Evolutionary conservation across 345 rosid genomes (phyloP).

Genomic region (Adansonia digitata): DNA sequence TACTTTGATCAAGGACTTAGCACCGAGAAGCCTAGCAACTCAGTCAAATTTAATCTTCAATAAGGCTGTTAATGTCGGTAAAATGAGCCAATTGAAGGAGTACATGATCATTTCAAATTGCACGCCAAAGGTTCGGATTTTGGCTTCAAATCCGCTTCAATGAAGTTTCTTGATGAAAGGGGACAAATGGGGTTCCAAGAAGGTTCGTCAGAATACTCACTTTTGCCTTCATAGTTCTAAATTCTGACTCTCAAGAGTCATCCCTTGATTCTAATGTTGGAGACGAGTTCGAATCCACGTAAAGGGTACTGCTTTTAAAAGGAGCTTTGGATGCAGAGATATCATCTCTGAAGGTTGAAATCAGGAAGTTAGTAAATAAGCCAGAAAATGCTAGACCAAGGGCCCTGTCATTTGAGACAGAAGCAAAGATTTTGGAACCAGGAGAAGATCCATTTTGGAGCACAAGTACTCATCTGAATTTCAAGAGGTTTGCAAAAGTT

Average conservation of each 20-base stretch:
- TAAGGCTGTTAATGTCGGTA: neutral
- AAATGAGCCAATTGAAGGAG: neutral
- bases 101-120: neutral
- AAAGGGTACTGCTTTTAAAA: no score
- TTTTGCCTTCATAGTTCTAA: constrained; percentile 8
- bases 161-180: neutral
- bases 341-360: constrained; percentile 48
- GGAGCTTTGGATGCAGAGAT: no score
- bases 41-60: neutral
- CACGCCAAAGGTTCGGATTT: neutral
- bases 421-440: constrained; percentile 77
- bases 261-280: neutral
- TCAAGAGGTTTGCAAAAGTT: constrained; percentile 73
- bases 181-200: constrained; percentile 12
- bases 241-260: neutral
- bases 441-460: constrained; percentile 74
- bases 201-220: constrained; percentile 15
- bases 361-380: constrained; percentile 53
- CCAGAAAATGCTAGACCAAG: constrained; percentile 56
- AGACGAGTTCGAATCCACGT: no score
- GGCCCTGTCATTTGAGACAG: constrained; percentile 69
- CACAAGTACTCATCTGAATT: constrained; percentile 76
- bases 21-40: neutral
- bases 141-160: neutral
- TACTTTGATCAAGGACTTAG: neutral